Percentiles rank a stretch among this genome's conserved stretches.
Conservation (phyloP, 768 basidiomycete genomes). For the Mycena belliarum region DNA sequence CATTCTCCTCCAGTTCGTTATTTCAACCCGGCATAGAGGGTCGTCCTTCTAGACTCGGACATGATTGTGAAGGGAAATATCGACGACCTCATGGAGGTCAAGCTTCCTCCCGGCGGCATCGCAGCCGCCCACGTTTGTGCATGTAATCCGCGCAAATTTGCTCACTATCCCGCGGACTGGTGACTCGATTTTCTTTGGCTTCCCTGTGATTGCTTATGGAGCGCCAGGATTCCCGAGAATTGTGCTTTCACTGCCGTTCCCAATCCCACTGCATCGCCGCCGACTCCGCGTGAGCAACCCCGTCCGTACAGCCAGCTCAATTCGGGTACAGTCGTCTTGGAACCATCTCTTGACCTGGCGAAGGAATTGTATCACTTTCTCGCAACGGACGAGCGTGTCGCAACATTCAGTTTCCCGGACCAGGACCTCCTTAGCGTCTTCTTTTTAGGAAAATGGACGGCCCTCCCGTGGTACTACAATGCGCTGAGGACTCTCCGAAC, state of each 20-base stretch:
- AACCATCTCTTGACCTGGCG: conserved; percentile 63
- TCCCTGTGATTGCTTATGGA: conserved; percentile 13
- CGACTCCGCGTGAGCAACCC: conserved; percentile 44
- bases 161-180: conserved; percentile 93
- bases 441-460: conserved; percentile 78
- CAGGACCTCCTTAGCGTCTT: conserved; percentile 86
- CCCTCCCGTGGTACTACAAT: conserved; percentile 87
- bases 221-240: conserved; percentile 82
- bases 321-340: conserved; percentile 84
- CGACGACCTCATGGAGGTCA: conserved; percentile 69
- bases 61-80: conserved; percentile 85
- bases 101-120: conserved; percentile 68
- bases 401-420: conserved; percentile 72
- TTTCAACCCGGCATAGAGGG: conserved; percentile 45
- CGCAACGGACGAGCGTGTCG: conserved; percentile 39
- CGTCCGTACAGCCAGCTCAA: conserved; percentile 85
- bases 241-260: conserved; percentile 74
- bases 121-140: conserved; percentile 90
- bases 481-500: conserved; percentile 84
- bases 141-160: conserved; percentile 85
- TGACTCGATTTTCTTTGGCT: conserved; percentile 31
- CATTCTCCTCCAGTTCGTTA: not conserved
- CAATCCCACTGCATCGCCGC: conserved; percentile 44
- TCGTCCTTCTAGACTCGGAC: conserved; percentile 85
- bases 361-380: conserved; percentile 58